Evolutionary conservation across 2,329 filamentous ascomycete genomes (phyloP), one percentile per base, ranked within the genome.

Genomic region (Microdochium nivale): DNA sequence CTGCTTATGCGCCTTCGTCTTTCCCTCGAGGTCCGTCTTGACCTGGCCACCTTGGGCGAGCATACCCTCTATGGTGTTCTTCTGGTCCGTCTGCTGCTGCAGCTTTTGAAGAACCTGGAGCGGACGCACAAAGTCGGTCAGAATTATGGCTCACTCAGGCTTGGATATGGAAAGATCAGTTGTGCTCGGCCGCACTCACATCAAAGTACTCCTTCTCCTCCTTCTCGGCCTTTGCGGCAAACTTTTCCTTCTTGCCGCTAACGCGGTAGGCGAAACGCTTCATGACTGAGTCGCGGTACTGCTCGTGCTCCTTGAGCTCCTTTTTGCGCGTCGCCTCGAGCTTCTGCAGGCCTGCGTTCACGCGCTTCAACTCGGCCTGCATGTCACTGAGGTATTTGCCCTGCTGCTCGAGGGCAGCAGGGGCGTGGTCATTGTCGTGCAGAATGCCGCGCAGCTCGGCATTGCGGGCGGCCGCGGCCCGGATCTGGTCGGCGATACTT

Each of bases 201-300:
- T 44, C 72, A 25, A 78, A 69, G 60, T 80, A 82, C 55, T 81
- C 78, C 44, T 67, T 64, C 60, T 81, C 78, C 61, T 81, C 78
- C 54, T 75, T 77, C 48, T 71, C 70, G 14, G 76, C 74, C 49
- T 69, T 70, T n/a, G 70, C 69, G 16, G 67, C 64, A 55, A 78
- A 78, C 49, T 72, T 72, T n/a, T 71, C 73, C 43, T 69, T 69
- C 54, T 73, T 73, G 25, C 78, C 74, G 3, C 71, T 67, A 10
- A 78, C 66, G 53, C 72, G 76, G 68, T 77, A 77, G 37, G 73
- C 66, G 58, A 78, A 76, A 37, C 78, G 74, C 51, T 70, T 71
- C 58, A 80, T 65, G 48, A 74, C 71, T 46, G 72, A 76, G 64
- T 80, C 73, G 51, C 75, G 74, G 59, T 79, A 78, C 51, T 70